Percentiles rank a stretch among this genome's conserved stretches.
phyloP scores from a whole-genome alignment of 2,329 filamentous ascomycete genomes.

The Ceratocystiopsis brevicomis region DNA sequence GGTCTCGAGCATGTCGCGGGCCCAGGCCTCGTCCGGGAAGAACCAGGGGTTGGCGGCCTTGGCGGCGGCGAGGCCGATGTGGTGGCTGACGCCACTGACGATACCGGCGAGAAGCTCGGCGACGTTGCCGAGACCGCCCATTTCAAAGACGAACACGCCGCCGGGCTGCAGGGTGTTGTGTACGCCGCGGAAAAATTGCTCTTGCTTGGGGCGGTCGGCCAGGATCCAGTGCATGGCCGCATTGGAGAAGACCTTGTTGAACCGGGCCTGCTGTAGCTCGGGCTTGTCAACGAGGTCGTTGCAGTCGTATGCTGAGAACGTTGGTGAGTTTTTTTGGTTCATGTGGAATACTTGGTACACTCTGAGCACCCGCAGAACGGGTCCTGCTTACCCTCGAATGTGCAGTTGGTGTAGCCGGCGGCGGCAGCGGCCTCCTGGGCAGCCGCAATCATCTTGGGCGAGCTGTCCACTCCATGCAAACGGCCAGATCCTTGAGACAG shows the following conservation, averaged over 20 bases:
- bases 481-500: constrained; percentile 25
- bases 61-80: constrained; percentile 30
- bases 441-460: constrained; percentile 36
- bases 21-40: constrained; percentile 47
- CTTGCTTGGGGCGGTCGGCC: constrained; percentile 21
- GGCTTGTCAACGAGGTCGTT: constrained; percentile 19
- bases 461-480: constrained; percentile 40
- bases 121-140: constrained; percentile 53
- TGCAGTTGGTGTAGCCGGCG: constrained; percentile 18
- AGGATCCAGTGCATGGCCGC: constrained; percentile 52
- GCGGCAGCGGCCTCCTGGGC: constrained; percentile 23
- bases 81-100: constrained; percentile 30
- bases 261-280: constrained; percentile 19
- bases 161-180: constrained; percentile 31
- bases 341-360: too few species aligned
- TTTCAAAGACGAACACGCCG: constrained; percentile 47
- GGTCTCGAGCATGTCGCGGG: constrained; percentile 25
- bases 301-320: constrained; percentile 25
- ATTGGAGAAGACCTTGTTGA: constrained; percentile 44
- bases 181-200: constrained; percentile 33
- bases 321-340: too few species aligned
- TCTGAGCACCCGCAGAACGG: too few species aligned
- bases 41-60: constrained; percentile 45
- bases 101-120: constrained; percentile 41
- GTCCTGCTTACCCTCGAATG: constrained; percentile 23